Evolutionary conservation across 164 flowering plant species (phyloP).

Genomic region (Echeveria elegans): DNA sequence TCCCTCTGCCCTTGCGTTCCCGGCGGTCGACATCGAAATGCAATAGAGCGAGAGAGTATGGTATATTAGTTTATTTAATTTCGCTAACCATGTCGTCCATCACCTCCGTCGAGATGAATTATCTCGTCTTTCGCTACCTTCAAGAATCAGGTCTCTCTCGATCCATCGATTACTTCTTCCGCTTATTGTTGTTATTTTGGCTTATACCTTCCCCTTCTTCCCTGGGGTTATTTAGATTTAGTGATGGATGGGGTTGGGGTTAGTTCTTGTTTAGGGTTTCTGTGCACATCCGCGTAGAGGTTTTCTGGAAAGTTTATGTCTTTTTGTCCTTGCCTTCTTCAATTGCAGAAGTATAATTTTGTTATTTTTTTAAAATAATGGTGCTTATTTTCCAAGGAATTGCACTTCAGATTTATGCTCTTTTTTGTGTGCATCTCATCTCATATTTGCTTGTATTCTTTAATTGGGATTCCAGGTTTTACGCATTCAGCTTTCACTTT

Average conservation of each 20-base stretch:
- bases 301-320: not conserved
- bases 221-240: too few species aligned
- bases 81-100: slow-evolving; percentile 28
- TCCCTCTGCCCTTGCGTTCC: not conserved
- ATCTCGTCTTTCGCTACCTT: slow-evolving; percentile 54
- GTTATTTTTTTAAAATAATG: too few species aligned
- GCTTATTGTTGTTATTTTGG: not conserved
- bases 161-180: not conserved
- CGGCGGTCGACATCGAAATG: not conserved
- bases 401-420: too few species aligned
- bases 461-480: slow-evolving; percentile 53
- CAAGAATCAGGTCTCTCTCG: slow-evolving; percentile 43
- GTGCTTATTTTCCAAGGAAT: too few species aligned
- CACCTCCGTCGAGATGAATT: slow-evolving; percentile 45
- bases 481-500: slow-evolving; percentile 84
- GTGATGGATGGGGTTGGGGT: too few species aligned
- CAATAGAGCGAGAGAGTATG: not conserved
- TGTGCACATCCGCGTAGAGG: not conserved
- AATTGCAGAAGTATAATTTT: not conserved
- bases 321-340: not conserved
- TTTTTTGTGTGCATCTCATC: too few species aligned
- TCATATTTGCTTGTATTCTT: not conserved
- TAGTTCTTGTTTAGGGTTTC: too few species aligned
- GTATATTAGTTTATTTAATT: not conserved
- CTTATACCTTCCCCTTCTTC: not conserved